These are phyloP conservation scores for Trichoderma atrobrunneum DNA, from an alignment of 2,329 filamentous ascomycete species.

Conservation along the genomic window DNA sequence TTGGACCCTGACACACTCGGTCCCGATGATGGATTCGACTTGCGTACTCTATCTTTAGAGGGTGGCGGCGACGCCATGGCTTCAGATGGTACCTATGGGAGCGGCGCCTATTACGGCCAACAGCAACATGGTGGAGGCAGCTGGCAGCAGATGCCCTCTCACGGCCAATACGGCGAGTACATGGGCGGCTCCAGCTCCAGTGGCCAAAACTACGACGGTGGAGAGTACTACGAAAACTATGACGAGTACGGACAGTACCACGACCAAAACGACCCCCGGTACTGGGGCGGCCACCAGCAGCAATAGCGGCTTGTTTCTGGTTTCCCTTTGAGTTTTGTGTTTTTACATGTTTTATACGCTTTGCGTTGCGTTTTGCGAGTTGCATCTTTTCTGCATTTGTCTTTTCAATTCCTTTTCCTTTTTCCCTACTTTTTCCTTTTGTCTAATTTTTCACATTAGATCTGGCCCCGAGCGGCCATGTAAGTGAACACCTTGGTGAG, in stretches of 20 bases:
- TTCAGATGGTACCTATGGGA: background rate
- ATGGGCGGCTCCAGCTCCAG: background rate
- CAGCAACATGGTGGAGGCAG: background rate
- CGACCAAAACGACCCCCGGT: slow-evolving; percentile 22
- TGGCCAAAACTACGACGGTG: background rate
- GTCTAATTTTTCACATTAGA: background rate
- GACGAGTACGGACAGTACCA: slow-evolving; percentile 17
- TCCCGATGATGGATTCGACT: slow-evolving; percentile 33
- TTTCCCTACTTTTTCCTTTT: background rate
- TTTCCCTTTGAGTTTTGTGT: background rate
- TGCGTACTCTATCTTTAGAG: slow-evolving; percentile 18
- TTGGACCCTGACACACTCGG: slow-evolving; percentile 31
- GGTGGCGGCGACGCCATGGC: background rate
- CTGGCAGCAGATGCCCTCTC: slow-evolving; percentile 9
- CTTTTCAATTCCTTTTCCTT: background rate
- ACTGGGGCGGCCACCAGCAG: slow-evolving; percentile 20
- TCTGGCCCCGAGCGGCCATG: background rate
- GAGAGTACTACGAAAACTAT: slow-evolving; percentile 25
- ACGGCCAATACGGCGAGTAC: background rate
- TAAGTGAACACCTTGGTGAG: slow-evolving; percentile 1
- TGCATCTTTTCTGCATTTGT: background rate
- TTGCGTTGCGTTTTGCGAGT: background rate
- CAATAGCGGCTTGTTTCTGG: background rate
- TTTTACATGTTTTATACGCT: background rate
- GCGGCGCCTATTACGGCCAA: slow-evolving; percentile 9